Base-by-base conservation (phyloP, 306 rosid species). In the Carpinus viminea region DNA sequence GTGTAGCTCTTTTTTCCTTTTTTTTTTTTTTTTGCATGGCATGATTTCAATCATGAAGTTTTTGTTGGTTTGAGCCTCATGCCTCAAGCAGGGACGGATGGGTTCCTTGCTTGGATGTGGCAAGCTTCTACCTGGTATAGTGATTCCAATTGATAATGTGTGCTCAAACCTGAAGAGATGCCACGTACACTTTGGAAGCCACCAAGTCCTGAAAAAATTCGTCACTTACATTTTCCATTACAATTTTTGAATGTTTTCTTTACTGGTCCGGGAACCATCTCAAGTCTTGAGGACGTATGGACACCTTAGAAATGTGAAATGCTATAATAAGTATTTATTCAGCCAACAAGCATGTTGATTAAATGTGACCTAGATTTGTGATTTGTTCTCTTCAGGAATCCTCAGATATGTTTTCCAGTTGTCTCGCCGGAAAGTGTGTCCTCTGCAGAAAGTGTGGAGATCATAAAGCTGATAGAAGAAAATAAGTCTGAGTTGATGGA, bases 391-490 rank as follows among this genome's bases (percentile, higher is more conserved):
- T 34, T 34, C 55, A 89, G 93, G 85, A 56, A 85, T 10, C 89
- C 89, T 53, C 41, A 2, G 12, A 61, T 89, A 56, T 78, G 77
- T 75, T 91, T 91, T 74, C 90, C 87, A 51, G 74, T 81, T 24
- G 68, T 45, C 1, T 7, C 10, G 8, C 15, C 55, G 70, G 57
- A 70, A 51, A 77, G 76, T 50, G 47, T n/a, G 48, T 11, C 18
- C 36, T 55, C 78, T 7, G 34, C n/a, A 16, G 62, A 72, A 15
- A 52, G 31, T 46, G 46, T 24, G 51, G 83, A 57, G 76, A 72
- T 56, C 12, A 18, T 7, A 73, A 36, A 68, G 54, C 55, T 41
- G 65, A 76, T 85, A 16, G 72, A 73, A 76, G 79, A 34, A 5
- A 45, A 43, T 70, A 76, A 70, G 81, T 55, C 74, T 8, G 13